A percentile compares a stretch with the other conserved stretches of the same genome.
These are phyloP conservation scores for Fraxinus excelsior DNA, from an alignment of 257 asterid species.

Conservation along the genomic window DNA sequence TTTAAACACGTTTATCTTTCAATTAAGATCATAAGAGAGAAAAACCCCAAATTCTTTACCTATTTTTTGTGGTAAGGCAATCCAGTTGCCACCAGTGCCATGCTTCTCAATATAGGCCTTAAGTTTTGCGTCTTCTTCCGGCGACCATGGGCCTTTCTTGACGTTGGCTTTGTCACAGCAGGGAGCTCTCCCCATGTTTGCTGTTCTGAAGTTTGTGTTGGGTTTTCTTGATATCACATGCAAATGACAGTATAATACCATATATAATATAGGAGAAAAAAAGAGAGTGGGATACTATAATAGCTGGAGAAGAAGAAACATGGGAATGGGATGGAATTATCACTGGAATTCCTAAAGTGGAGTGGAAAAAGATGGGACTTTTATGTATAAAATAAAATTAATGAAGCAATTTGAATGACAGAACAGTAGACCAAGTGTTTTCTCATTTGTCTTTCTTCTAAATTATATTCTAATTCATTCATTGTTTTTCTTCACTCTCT, in stretches of 20 bases:
- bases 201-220: no score
- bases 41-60: conserved; percentile 10
- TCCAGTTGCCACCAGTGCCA: conserved; percentile 50
- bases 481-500: no score
- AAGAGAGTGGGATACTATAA: conserved; percentile 23
- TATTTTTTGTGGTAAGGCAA: conserved; percentile 39
- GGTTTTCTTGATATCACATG: no score
- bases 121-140: conserved; percentile 44
- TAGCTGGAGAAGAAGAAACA: conserved; percentile 53
- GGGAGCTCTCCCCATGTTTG: conserved; percentile 46
- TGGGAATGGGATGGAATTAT: conserved; percentile 33
- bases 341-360: conserved; percentile 28
- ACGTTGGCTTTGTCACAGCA: conserved; percentile 49
- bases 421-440: conserved; percentile 23
- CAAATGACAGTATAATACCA: no score
- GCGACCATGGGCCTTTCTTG: conserved; percentile 44
- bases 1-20: not conserved
- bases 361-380: conserved; percentile 31
- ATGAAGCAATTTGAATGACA: conserved; percentile 31
- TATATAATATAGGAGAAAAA: not conserved
- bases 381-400: conserved; percentile 34
- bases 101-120: conserved; percentile 34
- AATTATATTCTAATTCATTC: not conserved
- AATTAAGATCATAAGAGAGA: not conserved
- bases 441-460: conserved; percentile 33